Evolutionary conservation across 768 basidiomycete species (phyloP).

Genomic region (Fistulinella prunicolor): DNA sequence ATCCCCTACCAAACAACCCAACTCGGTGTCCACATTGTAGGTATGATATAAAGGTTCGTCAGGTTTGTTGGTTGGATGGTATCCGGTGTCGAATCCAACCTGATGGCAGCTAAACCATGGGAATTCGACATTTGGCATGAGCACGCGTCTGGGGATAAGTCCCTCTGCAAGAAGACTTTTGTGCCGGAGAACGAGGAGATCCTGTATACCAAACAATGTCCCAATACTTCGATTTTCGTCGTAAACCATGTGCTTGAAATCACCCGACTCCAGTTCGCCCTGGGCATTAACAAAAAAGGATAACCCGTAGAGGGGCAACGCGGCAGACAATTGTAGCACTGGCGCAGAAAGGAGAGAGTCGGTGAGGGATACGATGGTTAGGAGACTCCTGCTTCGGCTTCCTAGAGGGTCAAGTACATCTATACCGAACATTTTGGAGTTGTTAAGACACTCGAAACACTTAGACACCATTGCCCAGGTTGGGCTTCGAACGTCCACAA

Average conservation of each 20-base stretch:
- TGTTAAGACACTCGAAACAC: not conserved
- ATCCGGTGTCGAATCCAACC: not conserved
- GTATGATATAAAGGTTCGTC: not conserved
- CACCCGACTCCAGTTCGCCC: slow-evolving; percentile 34
- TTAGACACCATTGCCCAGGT: slow-evolving; percentile 17
- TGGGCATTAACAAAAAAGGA: slow-evolving; percentile 33
- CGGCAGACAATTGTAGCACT: slow-evolving; percentile 8
- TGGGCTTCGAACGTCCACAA: slow-evolving; percentile 22
- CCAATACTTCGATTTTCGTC: slow-evolving; percentile 37
- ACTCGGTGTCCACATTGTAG: not conserved
- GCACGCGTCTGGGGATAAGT: not conserved
- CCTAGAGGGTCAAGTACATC: no score
- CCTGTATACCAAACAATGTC: slow-evolving; percentile 40
- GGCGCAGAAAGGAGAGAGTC: not conserved
- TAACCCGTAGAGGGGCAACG: slow-evolving; percentile 36
- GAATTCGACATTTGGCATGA: not conserved
- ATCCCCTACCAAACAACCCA: slow-evolving; percentile 20
- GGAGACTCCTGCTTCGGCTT: not conserved
- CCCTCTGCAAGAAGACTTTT: not conserved
- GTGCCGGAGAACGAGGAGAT: slow-evolving; percentile 29
- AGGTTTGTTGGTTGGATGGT: not conserved
- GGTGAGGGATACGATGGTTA: slow-evolving; percentile 5
- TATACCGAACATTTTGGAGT: no score
- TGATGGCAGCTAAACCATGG: no score
- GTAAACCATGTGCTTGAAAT: slow-evolving; percentile 38